Conservation (phyloP, 2,329 filamentous ascomycete species). For the Aaosphaeria pasadenensis region DNA sequence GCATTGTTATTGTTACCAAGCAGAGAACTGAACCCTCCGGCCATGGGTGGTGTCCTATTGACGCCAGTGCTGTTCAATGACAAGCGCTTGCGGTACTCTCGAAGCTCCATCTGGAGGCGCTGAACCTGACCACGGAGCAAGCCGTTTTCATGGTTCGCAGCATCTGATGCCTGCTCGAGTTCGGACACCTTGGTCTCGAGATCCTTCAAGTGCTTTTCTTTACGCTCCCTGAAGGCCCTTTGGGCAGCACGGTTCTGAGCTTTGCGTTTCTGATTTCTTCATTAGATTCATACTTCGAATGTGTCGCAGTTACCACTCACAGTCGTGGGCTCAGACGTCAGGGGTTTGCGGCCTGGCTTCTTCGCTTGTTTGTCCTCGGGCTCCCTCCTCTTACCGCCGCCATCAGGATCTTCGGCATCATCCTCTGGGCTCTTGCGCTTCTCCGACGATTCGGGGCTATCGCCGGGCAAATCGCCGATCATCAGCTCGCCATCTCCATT, state of each 20-base stretch:
- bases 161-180: constrained; percentile 77
- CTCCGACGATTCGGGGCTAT: constrained; percentile 50
- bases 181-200: constrained; percentile 67
- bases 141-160: constrained; percentile 80
- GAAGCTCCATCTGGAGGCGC: constrained; percentile 77
- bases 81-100: constrained; percentile 86
- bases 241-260: constrained; percentile 66
- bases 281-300: not conserved
- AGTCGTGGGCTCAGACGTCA: constrained; percentile 92
- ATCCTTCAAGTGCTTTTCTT: constrained; percentile 64
- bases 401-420: constrained; percentile 59
- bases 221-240: constrained; percentile 60
- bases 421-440: constrained; percentile 74
- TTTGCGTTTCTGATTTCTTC: constrained; percentile 74
- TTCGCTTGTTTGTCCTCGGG: constrained; percentile 82
- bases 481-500: constrained; percentile 58
- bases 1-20: constrained; percentile 50
- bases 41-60: constrained; percentile 46
- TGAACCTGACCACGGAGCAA: constrained; percentile 84
- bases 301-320: constrained; percentile 57
- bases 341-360: constrained; percentile 93
- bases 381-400: constrained; percentile 72
- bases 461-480: constrained; percentile 72
- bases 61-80: constrained; percentile 56
- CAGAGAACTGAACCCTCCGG: constrained; percentile 44